Evolutionary conservation across 164 flowering plant genomes (phyloP).

Genomic region (Umbilicus rupestris): DNA sequence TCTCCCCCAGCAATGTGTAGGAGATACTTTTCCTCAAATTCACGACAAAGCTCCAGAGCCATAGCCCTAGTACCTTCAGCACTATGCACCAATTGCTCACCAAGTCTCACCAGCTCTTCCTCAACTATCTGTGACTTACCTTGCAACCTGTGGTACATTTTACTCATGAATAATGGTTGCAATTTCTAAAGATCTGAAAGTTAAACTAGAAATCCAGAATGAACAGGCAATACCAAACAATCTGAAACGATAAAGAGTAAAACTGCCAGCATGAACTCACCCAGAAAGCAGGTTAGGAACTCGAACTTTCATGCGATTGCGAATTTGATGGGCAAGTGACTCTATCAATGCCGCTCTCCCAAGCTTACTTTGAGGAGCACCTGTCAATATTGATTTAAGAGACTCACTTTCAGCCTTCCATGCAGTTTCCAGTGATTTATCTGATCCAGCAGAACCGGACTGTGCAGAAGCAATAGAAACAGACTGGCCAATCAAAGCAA

Average conservation of each 20-base stretch:
- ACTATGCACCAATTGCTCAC: conserved; percentile 78
- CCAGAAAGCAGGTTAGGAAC: conserved; percentile 94
- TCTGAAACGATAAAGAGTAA: not conserved
- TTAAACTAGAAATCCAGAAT: not conserved
- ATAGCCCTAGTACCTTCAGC: conserved; percentile 91
- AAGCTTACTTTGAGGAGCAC: conserved; percentile 88
- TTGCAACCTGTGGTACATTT: conserved; percentile 49
- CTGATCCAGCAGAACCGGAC: conserved; percentile 57
- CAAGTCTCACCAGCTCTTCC: conserved; percentile 81
- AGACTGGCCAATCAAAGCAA: conserved; percentile 74
- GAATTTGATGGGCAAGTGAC: conserved; percentile 75
- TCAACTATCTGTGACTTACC: conserved; percentile 82
- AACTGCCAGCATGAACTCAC: conserved; percentile 23
- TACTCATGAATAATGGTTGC: not conserved
- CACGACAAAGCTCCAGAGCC: conserved; percentile 97
- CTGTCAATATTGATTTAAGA: conserved; percentile 72
- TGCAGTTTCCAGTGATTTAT: conserved; percentile 87
- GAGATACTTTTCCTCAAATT: conserved; percentile 95
- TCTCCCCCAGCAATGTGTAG: conserved; percentile 84
- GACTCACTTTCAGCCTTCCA: conserved; percentile 98
- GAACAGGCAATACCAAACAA: not conserved
- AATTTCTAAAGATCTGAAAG: not conserved
- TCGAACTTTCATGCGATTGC: conserved; percentile 90
- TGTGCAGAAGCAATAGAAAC: conserved; percentile 66
- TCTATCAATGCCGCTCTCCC: conserved; percentile 95